These are phyloP conservation scores for Solanum pennellii DNA, from an alignment of 257 asterid species.

Conservation along the genomic window DNA sequence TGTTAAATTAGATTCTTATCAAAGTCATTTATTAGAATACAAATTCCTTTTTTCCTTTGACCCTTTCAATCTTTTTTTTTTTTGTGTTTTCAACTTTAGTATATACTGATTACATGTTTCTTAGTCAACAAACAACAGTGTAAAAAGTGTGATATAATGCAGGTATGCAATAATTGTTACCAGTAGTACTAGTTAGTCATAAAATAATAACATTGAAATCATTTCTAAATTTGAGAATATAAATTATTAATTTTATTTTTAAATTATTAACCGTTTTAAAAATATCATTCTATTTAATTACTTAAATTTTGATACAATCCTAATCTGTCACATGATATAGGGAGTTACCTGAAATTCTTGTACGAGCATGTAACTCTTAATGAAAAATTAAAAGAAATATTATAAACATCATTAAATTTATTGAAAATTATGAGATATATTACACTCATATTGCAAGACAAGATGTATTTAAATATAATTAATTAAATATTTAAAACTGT, in stretches of 20 bases:
- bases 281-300: too few relatives aligned
- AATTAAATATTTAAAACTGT: too few relatives aligned
- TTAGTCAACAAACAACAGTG: background rate
- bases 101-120: background rate
- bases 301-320: too few relatives aligned
- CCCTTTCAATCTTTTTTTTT: background rate
- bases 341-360: background rate
- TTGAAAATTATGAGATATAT: too few relatives aligned
- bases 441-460: background rate
- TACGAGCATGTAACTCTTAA: background rate
- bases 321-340: too few relatives aligned
- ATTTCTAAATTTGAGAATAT: accelerated
- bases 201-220: too few relatives aligned
- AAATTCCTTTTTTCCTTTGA: background rate
- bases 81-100: background rate
- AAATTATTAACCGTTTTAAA: accelerated
- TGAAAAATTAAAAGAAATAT: too few relatives aligned
- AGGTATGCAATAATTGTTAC: background rate
- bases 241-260: too few relatives aligned
- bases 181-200: background rate
- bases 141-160: background rate
- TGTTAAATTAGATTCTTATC: background rate
- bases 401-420: background rate
- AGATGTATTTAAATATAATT: too few relatives aligned
- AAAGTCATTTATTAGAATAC: background rate